phyloP scores from a whole-genome alignment of 805 yeast genomes.

The Candida rishiriensis region DNA sequence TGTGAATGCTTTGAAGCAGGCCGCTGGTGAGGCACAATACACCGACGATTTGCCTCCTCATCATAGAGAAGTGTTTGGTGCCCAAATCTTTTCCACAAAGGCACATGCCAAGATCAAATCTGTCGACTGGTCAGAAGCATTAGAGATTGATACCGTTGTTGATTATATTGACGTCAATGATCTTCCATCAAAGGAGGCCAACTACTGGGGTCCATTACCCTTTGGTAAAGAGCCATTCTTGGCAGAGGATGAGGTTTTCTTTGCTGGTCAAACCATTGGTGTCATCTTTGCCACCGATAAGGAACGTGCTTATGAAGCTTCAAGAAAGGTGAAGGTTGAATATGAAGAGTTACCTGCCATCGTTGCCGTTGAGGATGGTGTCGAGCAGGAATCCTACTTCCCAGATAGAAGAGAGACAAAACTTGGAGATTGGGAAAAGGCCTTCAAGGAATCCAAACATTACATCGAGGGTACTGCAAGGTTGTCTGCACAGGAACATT shows the following conservation, averaged over 20 bases:
- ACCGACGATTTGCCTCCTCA: slow-evolving; percentile 41
- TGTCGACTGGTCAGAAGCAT: slow-evolving; percentile 36
- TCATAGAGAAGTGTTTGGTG: slow-evolving; percentile 38
- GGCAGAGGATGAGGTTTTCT: slow-evolving; percentile 38
- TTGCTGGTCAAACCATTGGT: slow-evolving; percentile 42
- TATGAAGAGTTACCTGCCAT: slow-evolving; percentile 39
- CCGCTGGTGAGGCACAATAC: slow-evolving; percentile 43
- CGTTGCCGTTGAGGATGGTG: slow-evolving; percentile 40
- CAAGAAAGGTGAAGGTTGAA: slow-evolving; percentile 36
- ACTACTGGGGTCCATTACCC: slow-evolving; percentile 38
- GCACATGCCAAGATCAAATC: slow-evolving; percentile 40
- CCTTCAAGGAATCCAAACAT: slow-evolving; percentile 30
- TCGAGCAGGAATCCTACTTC: slow-evolving; percentile 36
- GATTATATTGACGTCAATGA: slow-evolving; percentile 40
- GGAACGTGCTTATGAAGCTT: slow-evolving; percentile 38
- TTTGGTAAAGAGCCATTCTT: slow-evolving; percentile 41
- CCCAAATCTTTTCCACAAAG: slow-evolving; percentile 38
- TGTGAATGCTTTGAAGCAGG: slow-evolving; percentile 42
- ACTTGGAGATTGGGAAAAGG: slow-evolving; percentile 39
- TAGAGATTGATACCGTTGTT: slow-evolving; percentile 35
- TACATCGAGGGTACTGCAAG: slow-evolving; percentile 35
- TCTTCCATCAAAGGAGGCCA: slow-evolving; percentile 32
- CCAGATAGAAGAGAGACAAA: slow-evolving; percentile 29
- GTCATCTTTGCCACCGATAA: slow-evolving; percentile 36
- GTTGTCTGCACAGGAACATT: slow-evolving; percentile 47